Percentiles rank a stretch among this genome's conserved stretches.
Evolutionary conservation across 306 rosid species (phyloP).

Genomic region (Morella rubra): DNA sequence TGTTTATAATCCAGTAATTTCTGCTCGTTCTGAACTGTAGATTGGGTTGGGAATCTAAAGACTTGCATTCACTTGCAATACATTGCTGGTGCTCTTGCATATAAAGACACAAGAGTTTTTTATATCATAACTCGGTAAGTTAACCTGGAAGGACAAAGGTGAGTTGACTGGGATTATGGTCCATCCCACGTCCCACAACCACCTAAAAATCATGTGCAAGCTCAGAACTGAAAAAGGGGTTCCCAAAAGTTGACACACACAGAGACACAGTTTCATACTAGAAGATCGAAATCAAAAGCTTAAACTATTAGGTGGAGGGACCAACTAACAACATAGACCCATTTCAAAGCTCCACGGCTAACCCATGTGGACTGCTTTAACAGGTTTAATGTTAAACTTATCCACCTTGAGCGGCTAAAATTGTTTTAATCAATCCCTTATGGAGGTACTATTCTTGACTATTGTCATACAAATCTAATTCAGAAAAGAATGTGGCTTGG

Average conservation of each 20-base stretch:
- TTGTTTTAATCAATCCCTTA: background rate
- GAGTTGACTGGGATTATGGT: background rate
- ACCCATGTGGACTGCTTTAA: background rate
- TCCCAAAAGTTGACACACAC: background rate
- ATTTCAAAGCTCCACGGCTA: background rate
- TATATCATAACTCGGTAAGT: background rate
- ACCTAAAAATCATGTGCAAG: background rate
- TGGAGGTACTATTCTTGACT: background rate
- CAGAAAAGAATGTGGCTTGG: background rate
- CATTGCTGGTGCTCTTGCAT: background rate
- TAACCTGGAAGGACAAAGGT: background rate
- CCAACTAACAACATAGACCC: background rate
- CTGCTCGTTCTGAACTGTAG: too few relatives aligned
- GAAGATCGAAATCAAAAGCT: background rate
- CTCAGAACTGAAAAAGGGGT: background rate
- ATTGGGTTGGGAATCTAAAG: background rate
- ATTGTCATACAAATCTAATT: background rate
- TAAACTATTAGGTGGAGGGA: background rate
- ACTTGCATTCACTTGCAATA: background rate
- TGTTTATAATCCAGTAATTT: too few relatives aligned
- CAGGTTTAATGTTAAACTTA: background rate
- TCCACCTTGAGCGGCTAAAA: background rate
- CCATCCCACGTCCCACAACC: background rate
- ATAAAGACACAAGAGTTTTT: background rate
- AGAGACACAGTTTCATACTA: background rate